These are phyloP conservation scores for Neobulgaria alba DNA, from an alignment of 2,329 filamentous ascomycete species.

Conservation along the genomic window DNA sequence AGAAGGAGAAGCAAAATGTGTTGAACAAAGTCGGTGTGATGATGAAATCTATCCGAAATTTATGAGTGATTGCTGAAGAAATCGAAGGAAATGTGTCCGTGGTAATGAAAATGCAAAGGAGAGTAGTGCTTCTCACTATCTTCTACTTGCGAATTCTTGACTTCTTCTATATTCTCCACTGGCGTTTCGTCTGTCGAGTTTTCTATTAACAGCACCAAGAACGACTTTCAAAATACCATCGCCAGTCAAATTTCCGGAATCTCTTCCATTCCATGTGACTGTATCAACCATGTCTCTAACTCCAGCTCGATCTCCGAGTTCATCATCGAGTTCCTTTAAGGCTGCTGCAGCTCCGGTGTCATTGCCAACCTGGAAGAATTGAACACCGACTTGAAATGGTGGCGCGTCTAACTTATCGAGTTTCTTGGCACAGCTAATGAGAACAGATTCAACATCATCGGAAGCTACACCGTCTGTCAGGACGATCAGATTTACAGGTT, in stretches of 20 bases:
- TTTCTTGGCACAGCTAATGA: conserved; percentile 58
- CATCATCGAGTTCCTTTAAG: conserved; percentile 68
- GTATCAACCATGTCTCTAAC: conserved; percentile 90
- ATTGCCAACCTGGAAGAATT: conserved; percentile 90
- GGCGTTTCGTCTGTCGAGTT: conserved; percentile 44
- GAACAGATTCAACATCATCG: conserved; percentile 67
- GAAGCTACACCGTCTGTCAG: conserved; percentile 81
- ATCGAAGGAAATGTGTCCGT: too few relatives aligned
- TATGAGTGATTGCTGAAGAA: too few relatives aligned
- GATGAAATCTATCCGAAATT: too few relatives aligned
- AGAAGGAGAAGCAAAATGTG: too few relatives aligned
- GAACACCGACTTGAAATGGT: conserved; percentile 78
- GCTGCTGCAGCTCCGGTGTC: conserved; percentile 57
- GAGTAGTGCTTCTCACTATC: too few relatives aligned
- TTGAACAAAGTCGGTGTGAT: too few relatives aligned
- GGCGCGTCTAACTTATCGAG: conserved; percentile 64
- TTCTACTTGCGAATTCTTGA: too few relatives aligned
- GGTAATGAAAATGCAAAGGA: too few relatives aligned
- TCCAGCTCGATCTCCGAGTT: conserved; percentile 39
- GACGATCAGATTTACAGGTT: conserved; percentile 84
- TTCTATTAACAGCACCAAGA: conserved; percentile 65
- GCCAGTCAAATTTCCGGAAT: conserved; percentile 43
- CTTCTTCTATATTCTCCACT: too few relatives aligned
- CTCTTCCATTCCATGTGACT: conserved; percentile 56
- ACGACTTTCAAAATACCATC: conserved; percentile 75